These are phyloP conservation scores for Tetradesmus obliquus DNA, from an alignment of 139 green algal genomes.

Conservation along the genomic window DNA sequence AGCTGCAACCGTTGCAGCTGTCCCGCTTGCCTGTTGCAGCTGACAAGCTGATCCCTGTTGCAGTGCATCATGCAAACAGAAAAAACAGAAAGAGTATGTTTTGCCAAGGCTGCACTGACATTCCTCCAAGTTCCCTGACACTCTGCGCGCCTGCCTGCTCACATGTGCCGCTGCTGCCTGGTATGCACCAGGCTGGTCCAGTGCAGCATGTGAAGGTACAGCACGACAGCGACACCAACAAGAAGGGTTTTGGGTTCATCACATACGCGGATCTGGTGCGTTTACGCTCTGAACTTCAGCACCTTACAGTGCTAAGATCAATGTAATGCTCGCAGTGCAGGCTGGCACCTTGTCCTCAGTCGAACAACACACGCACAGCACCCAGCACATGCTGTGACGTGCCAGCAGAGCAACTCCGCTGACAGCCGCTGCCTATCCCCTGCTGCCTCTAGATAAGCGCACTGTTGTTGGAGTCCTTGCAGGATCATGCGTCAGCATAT, in stretches of 20 bases:
- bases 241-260: conserved; percentile 18
- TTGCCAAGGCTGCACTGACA: background rate
- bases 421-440: background rate
- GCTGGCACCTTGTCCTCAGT: background rate
- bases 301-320: background rate
- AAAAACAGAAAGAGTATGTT: too few relatives aligned
- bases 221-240: background rate
- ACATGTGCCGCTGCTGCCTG: background rate
- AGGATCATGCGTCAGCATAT: background rate
- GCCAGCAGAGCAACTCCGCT: background rate
- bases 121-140: background rate
- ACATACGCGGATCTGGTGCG: conserved; percentile 8
- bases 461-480: background rate
- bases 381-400: background rate
- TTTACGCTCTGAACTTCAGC: background rate
- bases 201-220: conserved; percentile 6
- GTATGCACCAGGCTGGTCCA: background rate
- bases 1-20: background rate
- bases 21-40: background rate
- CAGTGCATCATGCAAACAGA: too few relatives aligned
- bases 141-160: background rate
- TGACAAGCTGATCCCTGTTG: background rate
- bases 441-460: too few relatives aligned
- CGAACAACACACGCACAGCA: background rate
- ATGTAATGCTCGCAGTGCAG: background rate